phyloP scores from a whole-genome alignment of 495 filamentous ascomycete species.

The Patellaria atrata region DNA sequence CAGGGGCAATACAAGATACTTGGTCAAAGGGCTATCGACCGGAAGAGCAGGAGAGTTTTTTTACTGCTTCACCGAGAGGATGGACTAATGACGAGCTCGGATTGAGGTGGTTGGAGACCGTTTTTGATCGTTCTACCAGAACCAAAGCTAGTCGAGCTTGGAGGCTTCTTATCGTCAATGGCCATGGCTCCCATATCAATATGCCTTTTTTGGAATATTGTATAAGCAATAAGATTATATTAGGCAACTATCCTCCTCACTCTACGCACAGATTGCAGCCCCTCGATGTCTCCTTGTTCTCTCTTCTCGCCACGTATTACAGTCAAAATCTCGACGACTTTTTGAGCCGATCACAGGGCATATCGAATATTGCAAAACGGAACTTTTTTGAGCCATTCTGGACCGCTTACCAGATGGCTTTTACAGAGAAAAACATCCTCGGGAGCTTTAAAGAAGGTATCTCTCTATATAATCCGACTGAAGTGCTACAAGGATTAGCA shows the following conservation, averaged over 20 bases:
- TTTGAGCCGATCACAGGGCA: neutral
- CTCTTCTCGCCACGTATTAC: slow-evolving; percentile 1
- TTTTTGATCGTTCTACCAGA: slow-evolving; percentile 15
- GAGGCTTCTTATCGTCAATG: slow-evolving; percentile 14
- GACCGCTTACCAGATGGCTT: neutral
- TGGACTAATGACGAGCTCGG: slow-evolving; percentile 16
- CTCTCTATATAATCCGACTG: neutral
- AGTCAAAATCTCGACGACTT: neutral
- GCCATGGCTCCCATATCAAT: slow-evolving; percentile 12
- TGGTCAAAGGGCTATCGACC: slow-evolving; percentile 11
- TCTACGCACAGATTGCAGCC: slow-evolving; percentile 17
- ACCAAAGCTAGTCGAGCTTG: slow-evolving; percentile 5
- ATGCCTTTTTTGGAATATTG: slow-evolving; percentile 13
- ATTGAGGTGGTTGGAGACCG: slow-evolving; percentile 9
- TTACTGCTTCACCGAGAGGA: slow-evolving; percentile 8
- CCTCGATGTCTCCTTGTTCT: slow-evolving; percentile 12
- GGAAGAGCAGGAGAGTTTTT: neutral
- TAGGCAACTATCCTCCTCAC: slow-evolving; percentile 10
- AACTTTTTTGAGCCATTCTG: slow-evolving; percentile 2
- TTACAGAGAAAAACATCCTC: neutral
- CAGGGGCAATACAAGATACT: slow-evolving; percentile 2
- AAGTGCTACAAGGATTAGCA: too few species aligned
- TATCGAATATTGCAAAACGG: neutral
- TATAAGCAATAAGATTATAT: slow-evolving; percentile 9
- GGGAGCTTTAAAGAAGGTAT: neutral